A percentile compares a stretch with the other conserved stretches of the same genome.
Evolutionary conservation across 352 stramenopile genomes (phyloP).

Genomic region (Aphanomyces cochlioides): DNA sequence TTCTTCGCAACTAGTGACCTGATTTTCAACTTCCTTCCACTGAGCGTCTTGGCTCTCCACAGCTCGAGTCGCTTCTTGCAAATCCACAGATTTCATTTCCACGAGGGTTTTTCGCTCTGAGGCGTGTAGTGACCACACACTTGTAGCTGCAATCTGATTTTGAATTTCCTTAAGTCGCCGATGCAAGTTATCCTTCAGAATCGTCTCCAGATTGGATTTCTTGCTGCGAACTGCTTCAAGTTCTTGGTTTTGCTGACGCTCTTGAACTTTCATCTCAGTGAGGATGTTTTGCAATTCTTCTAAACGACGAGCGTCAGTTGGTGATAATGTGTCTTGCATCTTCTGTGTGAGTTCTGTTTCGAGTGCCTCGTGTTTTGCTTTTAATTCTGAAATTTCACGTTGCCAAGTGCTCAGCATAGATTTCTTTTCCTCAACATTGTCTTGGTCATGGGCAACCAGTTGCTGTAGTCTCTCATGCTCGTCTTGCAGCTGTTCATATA

Average conservation of each 20-base stretch:
- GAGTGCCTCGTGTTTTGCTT: constrained; percentile 49
- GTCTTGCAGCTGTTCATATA: constrained; percentile 71
- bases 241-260: constrained; percentile 70
- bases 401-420: constrained; percentile 55
- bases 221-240: constrained; percentile 87
- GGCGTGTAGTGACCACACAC: constrained; percentile 51
- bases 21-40: constrained; percentile 61
- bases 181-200: constrained; percentile 91
- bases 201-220: constrained; percentile 84
- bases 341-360: constrained; percentile 57
- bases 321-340: constrained; percentile 71
- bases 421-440: constrained; percentile 52
- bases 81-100: constrained; percentile 88
- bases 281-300: constrained; percentile 65
- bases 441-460: constrained; percentile 65
- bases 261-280: constrained; percentile 77
- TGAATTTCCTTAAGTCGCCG: constrained; percentile 72
- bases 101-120: constrained; percentile 63
- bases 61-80: constrained; percentile 71
- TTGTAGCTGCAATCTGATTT: constrained; percentile 53
- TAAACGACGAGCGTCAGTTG: constrained; percentile 47
- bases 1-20: constrained; percentile 52
- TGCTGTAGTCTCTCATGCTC: constrained; percentile 74
- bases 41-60: constrained; percentile 61
- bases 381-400: constrained; percentile 58